Conservation (phyloP, 208 protist species). For the Entamoeba invadens region DNA sequence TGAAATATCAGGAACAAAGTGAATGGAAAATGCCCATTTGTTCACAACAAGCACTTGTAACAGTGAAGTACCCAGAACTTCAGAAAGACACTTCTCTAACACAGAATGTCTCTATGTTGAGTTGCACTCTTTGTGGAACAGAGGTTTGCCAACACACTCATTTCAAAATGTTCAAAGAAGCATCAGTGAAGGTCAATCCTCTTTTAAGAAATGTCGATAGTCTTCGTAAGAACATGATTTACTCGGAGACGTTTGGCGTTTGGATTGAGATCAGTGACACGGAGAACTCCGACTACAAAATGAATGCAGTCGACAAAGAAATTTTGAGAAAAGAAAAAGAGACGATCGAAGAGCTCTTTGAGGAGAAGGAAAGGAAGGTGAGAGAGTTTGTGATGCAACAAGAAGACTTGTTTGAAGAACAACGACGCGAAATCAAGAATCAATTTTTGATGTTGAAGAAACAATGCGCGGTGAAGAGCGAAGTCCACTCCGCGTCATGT, state of each 20-base stretch:
- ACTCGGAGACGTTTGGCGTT: background rate
- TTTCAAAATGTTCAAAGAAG: too few species aligned
- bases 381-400: background rate
- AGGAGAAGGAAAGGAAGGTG: background rate
- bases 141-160: too few species aligned
- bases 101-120: background rate
- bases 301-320: background rate
- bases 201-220: background rate
- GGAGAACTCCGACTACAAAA: background rate
- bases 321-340: background rate
- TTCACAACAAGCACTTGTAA: background rate
- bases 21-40: background rate
- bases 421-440: background rate
- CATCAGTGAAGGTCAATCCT: background rate
- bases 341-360: background rate
- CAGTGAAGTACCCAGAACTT: background rate
- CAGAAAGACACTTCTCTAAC: background rate
- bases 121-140: background rate
- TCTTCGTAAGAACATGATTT: background rate
- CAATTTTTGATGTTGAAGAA: background rate
- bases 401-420: background rate
- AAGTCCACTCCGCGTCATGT: background rate
- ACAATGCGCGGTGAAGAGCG: background rate
- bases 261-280: background rate
- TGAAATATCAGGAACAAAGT: background rate